Base-by-base conservation (phyloP, 345 rosid species). In the Turnera subulata region DNA sequence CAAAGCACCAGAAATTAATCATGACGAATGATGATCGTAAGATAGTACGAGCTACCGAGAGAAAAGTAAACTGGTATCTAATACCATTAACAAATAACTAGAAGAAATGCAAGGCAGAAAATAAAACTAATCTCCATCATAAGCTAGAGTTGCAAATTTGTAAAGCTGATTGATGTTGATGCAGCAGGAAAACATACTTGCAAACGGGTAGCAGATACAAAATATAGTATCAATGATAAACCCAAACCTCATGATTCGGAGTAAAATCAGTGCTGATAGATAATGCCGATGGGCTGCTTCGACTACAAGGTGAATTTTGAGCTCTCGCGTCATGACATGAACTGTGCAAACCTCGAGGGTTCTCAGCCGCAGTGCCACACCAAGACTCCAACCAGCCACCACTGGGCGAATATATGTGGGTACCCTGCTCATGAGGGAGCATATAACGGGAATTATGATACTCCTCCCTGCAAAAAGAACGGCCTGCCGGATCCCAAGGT, bases 381-480 rank as follows among this genome's bases (percentile, higher is more conserved):
- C 71, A 58, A 21, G 80, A 63, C 45, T 67, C 65, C 62, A 72
- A 72, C 50, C 66, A 59, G 48, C 70, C 70, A 73, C 73, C 76
- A 67, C 61, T 64, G 82, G 78, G 67, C 40, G 49, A 40, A 78
- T 51, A 65, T 57, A 75, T 65, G 11, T 77, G 71, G 44, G 83
- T 75, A 14, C 79, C 57, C 42, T 66, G 73, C 68, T 82, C 80
- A 48, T 76, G 77, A 68, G 89, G 74, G 65, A 77, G 68, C 45
- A 73, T 69, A 70, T 77, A 80, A 66, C 82, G 82, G 43, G 93
- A 82, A 50, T 86, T 82, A 55, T 71, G 84, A 63, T 79, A 86
- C 75, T 84, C 89, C 71, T 80, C 86, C 72, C 80, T 69, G 63
- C 88, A 75, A 56, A 85, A 49, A 25, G 82, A 81, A 52, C 39